A percentile compares a stretch with the other conserved stretches of the same genome.
Evolutionary conservation across 176 grass and related monocot species (phyloP).

Genomic region (Luzula sylvatica): DNA sequence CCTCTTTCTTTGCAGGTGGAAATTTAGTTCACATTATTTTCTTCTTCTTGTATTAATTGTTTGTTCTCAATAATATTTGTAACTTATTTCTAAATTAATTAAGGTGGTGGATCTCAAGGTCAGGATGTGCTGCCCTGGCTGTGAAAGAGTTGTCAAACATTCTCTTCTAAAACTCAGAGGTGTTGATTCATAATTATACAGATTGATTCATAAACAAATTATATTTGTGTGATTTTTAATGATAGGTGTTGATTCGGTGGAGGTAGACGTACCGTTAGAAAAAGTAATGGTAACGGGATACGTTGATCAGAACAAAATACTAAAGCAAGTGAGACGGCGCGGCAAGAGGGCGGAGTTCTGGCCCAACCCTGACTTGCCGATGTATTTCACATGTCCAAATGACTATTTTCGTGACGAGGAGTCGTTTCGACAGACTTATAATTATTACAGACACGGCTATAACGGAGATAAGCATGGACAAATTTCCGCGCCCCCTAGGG

Average conservation of each 20-base stretch:
- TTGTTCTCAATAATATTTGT: not conserved
- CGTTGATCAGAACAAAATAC: slow-evolving; percentile 66
- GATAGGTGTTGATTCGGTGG: slow-evolving; percentile 70
- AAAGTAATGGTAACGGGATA: slow-evolving; percentile 98
- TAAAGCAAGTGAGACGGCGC: slow-evolving; percentile 79
- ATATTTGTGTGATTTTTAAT: not conserved
- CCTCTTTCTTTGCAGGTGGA: slow-evolving; percentile 18
- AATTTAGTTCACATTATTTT: not conserved
- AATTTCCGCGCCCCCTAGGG: slow-evolving; percentile 46
- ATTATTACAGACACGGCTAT: slow-evolving; percentile 93
- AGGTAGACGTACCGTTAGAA: slow-evolving; percentile 78
- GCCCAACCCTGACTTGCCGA: slow-evolving; percentile 68
- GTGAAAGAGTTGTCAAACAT: slow-evolving; percentile 83
- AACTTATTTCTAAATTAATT: not conserved
- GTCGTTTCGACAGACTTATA: slow-evolving; percentile 75
- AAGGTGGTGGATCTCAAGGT: slow-evolving; percentile 98
- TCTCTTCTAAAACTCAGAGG: slow-evolving; percentile 51
- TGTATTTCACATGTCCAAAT: slow-evolving; percentile 67
- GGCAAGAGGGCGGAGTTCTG: slow-evolving; percentile 98
- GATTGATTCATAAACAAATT: not conserved
- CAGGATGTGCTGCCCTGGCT: slow-evolving; percentile 89
- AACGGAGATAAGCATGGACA: slow-evolving; percentile 86
- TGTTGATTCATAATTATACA: not conserved
- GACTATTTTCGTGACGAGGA: slow-evolving; percentile 90
- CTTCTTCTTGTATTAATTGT: not conserved